Evolutionary conservation across 139 green algal genomes (phyloP).

Genomic region (Volvox africanus): DNA sequence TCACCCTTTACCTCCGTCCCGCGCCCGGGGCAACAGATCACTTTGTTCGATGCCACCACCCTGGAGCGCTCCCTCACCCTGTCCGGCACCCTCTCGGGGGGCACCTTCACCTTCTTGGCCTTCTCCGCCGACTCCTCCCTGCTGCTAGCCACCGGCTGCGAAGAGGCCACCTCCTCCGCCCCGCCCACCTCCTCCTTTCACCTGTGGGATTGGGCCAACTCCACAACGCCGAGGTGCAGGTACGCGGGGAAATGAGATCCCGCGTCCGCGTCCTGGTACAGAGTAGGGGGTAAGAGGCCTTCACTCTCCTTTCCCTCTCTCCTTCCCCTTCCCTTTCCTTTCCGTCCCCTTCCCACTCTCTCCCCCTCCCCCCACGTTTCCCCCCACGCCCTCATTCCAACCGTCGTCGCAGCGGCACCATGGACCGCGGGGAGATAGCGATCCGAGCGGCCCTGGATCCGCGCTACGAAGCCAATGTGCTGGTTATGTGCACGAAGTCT

Average conservation of each 20-base stretch:
- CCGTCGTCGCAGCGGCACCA: neutral
- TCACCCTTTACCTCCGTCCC: neutral
- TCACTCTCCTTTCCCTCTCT: neutral
- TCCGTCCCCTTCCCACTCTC: neutral
- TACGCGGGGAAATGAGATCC: neutral
- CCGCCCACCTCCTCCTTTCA: constrained; percentile 44
- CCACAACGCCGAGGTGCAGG: constrained; percentile 22
- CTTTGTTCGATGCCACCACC: constrained; percentile 44
- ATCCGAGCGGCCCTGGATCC: constrained; percentile 46
- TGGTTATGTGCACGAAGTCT: constrained; percentile 8
- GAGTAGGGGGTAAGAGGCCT: too few species aligned
- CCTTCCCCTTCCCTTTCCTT: neutral
- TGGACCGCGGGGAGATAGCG: neutral
- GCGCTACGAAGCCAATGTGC: constrained; percentile 49
- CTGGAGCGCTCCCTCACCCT: constrained; percentile 41
- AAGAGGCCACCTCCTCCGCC: neutral
- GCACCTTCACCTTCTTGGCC: neutral
- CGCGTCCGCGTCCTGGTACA: too few species aligned
- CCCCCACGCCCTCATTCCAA: neutral
- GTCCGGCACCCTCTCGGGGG: neutral
- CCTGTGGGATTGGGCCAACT: constrained; percentile 50
- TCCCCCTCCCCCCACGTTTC: neutral
- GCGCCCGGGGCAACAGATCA: constrained; percentile 18
- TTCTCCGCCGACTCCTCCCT: constrained; percentile 38
- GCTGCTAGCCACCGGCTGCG: constrained; percentile 30